Base-by-base conservation (phyloP, 1,284 basidiomycete genomes). In the Sanghuangporus weigelae region DNA sequence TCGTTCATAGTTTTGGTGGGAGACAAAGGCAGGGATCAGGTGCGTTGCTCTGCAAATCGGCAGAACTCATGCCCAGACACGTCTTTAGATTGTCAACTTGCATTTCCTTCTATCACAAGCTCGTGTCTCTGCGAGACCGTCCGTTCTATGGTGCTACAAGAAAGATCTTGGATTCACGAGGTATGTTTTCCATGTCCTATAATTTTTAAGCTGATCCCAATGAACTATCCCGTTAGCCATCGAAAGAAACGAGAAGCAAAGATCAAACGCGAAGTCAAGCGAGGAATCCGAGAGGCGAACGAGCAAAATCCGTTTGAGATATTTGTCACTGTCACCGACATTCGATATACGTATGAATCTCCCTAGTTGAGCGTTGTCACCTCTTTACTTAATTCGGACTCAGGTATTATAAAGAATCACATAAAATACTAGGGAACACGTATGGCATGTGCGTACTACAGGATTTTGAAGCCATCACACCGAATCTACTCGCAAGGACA, bases 391-490 rank as follows among this genome's bases (percentile, higher is more conserved):
- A 3, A 63, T 3, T 21, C 53, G 64, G n/a, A 63, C 4, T 4
- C 67, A 86, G 84, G 54, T 90, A 92, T 77, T 92, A 97, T 80
- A 97, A 96, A 74, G 95, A 98, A 72, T 95, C 94, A 0, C 87
- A 96, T 64, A 96, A 96, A 76, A 94, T 97, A 67, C 87, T 99
- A 38, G 97, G 97, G 71, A 93, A 98, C 73, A 99, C 97, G 0
- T 98, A 92, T 75, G 96, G 96, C 53, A 99, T 99, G 95, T 89
- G 95, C 67, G 86, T 99, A 7, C 79, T 99, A 63, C 97, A 99
- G 77, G 97, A 99, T 73, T 99, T 99, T 70, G 97, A 99, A 74
- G 96, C 97, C 2, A 87, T 99, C 68, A 99, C 97, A 1, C 97
- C 97, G 36, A 99, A 99, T 78, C 78, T 98, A 63, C 87, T 99